Conservation (phyloP, 164 flowering plant genomes). For the Tetracentron sinense region DNA sequence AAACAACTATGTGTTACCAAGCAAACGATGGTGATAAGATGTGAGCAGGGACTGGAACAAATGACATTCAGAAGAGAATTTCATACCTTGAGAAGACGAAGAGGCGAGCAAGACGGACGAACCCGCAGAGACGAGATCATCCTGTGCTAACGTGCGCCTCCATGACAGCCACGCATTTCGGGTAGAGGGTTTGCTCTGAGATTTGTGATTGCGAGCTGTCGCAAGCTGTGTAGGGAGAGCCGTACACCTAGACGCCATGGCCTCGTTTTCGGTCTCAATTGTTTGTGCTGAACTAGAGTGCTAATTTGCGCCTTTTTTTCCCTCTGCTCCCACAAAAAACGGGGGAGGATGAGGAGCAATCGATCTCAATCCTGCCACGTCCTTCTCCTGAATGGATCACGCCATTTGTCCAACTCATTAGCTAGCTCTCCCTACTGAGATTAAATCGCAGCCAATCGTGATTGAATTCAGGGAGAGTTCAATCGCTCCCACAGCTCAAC, state of each 20-base stretch:
- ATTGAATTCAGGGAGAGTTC: no score
- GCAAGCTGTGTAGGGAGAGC: slow-evolving; percentile 33
- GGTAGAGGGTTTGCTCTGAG: slow-evolving; percentile 7
- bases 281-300: not conserved
- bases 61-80: no score
- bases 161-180: slow-evolving; percentile 26
- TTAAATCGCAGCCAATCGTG: no score
- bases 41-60: no score
- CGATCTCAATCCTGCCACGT: slow-evolving; percentile 47
- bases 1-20: no score
- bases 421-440: no score
- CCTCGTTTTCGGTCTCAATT: not conserved
- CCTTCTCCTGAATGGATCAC: slow-evolving; percentile 16
- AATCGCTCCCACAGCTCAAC: no score
- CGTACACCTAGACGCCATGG: slow-evolving; percentile 38
- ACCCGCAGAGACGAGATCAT: slow-evolving; percentile 19
- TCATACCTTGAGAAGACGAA: slow-evolving; percentile 18
- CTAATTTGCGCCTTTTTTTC: not conserved
- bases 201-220: slow-evolving; percentile 18
- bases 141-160: slow-evolving; percentile 30
- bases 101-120: not conserved
- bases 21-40: no score
- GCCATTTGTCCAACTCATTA: slow-evolving; percentile 13
- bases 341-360: slow-evolving; percentile 11
- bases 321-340: not conserved